Percentiles rank a stretch among this genome's conserved stretches.
These are phyloP conservation scores for Leucosporidium creatinivorum DNA, from an alignment of 768 basidiomycete genomes.

Conservation along the genomic window DNA sequence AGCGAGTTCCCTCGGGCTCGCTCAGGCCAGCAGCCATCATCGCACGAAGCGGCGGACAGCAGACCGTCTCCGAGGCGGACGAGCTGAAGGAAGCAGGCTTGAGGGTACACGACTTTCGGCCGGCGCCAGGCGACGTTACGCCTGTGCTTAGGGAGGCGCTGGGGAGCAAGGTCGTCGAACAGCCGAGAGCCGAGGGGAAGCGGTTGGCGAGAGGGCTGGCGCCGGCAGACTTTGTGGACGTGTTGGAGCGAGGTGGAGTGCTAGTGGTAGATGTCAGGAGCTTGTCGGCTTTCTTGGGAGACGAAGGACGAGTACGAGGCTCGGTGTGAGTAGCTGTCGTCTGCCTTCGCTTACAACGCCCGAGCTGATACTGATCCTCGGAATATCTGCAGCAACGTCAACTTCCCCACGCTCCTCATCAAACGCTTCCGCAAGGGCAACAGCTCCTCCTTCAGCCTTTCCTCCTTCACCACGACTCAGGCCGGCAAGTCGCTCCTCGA, in stretches of 20 bases:
- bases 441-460: conserved; percentile 15
- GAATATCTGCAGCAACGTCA: conserved; percentile 15
- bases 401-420: conserved; percentile 30
- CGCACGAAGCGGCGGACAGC: neutral
- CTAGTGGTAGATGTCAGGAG: conserved; percentile 7
- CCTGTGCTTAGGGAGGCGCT: neutral
- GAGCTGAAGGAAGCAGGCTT: neutral
- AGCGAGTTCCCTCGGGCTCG: neutral
- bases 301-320: neutral
- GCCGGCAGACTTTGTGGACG: neutral
- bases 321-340: conserved; percentile 2
- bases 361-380: neutral
- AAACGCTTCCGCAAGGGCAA: conserved; percentile 31
- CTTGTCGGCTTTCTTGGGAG: conserved; percentile 3
- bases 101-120: conserved; percentile 1
- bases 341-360: neutral
- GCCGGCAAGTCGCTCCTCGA: conserved; percentile 13
- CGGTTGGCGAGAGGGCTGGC: neutral
- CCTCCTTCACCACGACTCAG: conserved; percentile 26
- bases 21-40: neutral
- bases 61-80: neutral
- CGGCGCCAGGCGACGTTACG: neutral
- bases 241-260: neutral
- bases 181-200: neutral
- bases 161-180: neutral